Percentiles rank a stretch among this genome's conserved stretches.
phyloP scores from a whole-genome alignment of 352 stramenopile genomes.

The Phytophthora cactorum region DNA sequence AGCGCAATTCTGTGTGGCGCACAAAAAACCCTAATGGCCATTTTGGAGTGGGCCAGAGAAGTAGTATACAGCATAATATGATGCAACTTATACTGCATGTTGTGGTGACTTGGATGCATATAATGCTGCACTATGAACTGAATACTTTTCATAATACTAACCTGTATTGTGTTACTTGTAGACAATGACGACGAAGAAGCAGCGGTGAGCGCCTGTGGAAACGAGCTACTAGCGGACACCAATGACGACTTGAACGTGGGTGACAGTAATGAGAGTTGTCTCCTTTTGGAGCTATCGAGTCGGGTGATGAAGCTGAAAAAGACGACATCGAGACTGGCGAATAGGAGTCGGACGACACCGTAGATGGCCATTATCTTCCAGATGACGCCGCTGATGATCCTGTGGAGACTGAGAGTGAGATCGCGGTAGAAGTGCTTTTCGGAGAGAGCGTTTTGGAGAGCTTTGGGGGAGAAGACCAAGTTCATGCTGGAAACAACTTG shows the following conservation, averaged over 20 bases:
- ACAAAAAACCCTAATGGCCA: too few species aligned
- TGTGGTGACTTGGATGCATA: too few species aligned
- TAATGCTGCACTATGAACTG: too few species aligned
- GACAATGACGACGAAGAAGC: conserved; percentile 5
- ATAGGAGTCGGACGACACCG: not conserved
- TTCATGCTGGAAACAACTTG: conserved; percentile 16
- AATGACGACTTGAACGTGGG: conserved; percentile 10
- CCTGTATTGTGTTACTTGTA: not conserved
- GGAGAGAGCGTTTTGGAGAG: not conserved
- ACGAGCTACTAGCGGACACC: conserved; percentile 10
- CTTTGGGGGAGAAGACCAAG: conserved; percentile 14
- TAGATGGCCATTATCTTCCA: not conserved
- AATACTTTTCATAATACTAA: conserved; percentile 9
- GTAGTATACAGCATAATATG: conserved; percentile 10
- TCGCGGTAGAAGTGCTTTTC: too few species aligned
- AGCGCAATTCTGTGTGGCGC: too few species aligned
- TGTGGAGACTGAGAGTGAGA: too few species aligned
- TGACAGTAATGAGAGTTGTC: not conserved
- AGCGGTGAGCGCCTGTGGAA: not conserved
- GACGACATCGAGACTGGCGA: conserved; percentile 7
- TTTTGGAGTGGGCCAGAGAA: too few species aligned
- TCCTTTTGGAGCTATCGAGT: conserved; percentile 16
- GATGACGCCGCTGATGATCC: not conserved
- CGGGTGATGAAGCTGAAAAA: conserved; percentile 20
- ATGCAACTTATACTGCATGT: not conserved